Evolutionary conservation across 2,329 filamentous ascomycete genomes (phyloP).

Genomic region (Alternaria brassicae): DNA sequence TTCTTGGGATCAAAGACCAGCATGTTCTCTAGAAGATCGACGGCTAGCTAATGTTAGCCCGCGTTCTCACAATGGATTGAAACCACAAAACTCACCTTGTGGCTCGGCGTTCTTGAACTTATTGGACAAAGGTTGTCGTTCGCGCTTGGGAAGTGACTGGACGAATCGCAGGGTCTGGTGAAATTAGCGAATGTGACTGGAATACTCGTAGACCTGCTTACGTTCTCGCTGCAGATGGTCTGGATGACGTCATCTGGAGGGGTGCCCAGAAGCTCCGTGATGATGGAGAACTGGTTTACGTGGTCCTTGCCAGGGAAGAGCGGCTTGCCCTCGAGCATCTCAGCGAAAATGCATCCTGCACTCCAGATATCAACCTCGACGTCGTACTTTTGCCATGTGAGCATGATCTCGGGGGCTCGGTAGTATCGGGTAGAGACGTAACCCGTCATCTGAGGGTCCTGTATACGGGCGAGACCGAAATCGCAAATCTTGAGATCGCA

Average conservation of each 20-base stretch:
- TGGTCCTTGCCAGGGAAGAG: slow-evolving; percentile 99
- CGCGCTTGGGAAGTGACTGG: slow-evolving; percentile 93
- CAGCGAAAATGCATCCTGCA: slow-evolving; percentile 97
- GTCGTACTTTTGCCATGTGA: slow-evolving; percentile 99
- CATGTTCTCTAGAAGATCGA: slow-evolving; percentile 95
- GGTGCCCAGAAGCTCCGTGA: slow-evolving; percentile 94
- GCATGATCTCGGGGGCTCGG: slow-evolving; percentile 98
- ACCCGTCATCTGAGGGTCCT: slow-evolving; percentile 99
- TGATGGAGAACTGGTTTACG: slow-evolving; percentile 99
- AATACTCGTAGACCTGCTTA: slow-evolving; percentile 49
- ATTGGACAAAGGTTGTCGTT: slow-evolving; percentile 81
- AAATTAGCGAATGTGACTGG: slow-evolving; percentile 24
- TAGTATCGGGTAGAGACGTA: slow-evolving; percentile 99
- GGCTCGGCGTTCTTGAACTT: slow-evolving; percentile 97
- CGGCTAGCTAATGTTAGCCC: slow-evolving; percentile 62
- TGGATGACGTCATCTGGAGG: slow-evolving; percentile 98
- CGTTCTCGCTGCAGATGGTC: slow-evolving; percentile 97
- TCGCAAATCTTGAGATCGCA: slow-evolving; percentile 99
- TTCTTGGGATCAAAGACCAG: slow-evolving; percentile 98
- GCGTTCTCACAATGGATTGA: not conserved
- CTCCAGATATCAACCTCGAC: slow-evolving; percentile 99
- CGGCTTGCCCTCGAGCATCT: slow-evolving; percentile 99
- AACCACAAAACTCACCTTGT: slow-evolving; percentile 65
- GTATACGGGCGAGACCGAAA: slow-evolving; percentile 95
- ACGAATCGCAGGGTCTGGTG: slow-evolving; percentile 90